Base-by-base conservation (phyloP, 352 stramenopile species). In the Globisporangium nagaii region DNA sequence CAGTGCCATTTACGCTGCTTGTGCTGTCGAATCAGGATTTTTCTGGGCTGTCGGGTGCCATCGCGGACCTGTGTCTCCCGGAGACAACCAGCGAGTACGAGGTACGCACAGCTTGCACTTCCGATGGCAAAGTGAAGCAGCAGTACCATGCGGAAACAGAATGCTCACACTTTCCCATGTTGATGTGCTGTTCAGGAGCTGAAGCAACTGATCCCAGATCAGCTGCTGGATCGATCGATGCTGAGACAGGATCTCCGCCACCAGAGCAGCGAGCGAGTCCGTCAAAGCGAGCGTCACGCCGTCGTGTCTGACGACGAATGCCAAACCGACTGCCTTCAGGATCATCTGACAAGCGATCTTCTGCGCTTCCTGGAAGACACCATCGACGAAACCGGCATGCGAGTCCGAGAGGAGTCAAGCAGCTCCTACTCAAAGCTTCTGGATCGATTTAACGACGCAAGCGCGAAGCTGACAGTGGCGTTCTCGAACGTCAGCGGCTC, bases 401-500 rank as follows among this genome's bases (percentile, higher is more conserved):
- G 31, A 10, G 28, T 39, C 9, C 42, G 15, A 30, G 24, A 40
- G 5, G 19, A 20, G 19, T 52, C 41, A 31, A 53, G 3, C 15
- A 19, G 20, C 13, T 15, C 31, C 2, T 24, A 24, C 12, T 7
- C 42, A 15, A 45, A 20, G 22, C 19, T 50, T 24, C 24, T 25
- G 25, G 30, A 58, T 2, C 47, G 27, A 6, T 44, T 54, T 17
- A 22, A 30, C 3, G 20, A 39, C 11, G 31, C 39, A 3, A 54
- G 25, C 9, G 28, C 48, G 24, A 52, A 27, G 4, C 24, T 59
- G n/a, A 46, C 41, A 13, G 25, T 32, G 11, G 41, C 53, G 9
- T 56, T 71, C 22, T 65, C 54, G 3, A 47, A 53, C 8, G 55
- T 70, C 47, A 72, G 64, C 28, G 53, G 55, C 17, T 40, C 47